phyloP scores from a whole-genome alignment of 371 early-diverging fungal species.

The Actinomucor elegans region DNA sequence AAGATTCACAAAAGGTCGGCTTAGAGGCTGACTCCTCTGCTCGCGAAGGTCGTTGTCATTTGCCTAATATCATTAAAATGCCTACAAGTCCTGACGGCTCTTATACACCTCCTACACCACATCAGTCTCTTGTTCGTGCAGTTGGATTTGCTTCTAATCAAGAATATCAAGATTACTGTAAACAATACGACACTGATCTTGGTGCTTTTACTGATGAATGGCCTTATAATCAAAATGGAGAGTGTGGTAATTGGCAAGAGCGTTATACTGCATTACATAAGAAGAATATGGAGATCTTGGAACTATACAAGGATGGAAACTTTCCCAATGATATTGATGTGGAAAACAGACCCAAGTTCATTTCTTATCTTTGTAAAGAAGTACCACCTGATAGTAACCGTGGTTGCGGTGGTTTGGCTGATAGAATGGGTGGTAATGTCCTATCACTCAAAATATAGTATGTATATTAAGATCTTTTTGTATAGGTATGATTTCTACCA shows the following conservation, averaged over 20 bases:
- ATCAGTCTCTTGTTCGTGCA: constrained; percentile 32
- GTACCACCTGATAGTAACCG: constrained; percentile 39
- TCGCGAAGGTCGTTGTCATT: constrained; percentile 14
- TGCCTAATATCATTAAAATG: constrained; percentile 23
- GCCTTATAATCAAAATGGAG: constrained; percentile 26
- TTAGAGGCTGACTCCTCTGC: no score
- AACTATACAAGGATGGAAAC: constrained; percentile 31
- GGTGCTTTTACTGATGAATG: constrained; percentile 24
- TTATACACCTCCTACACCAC: constrained; percentile 48
- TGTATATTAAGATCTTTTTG: no score
- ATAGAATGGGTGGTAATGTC: constrained; percentile 47
- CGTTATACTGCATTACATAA: constrained; percentile 35
- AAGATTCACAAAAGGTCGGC: background rate
- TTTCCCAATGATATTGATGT: constrained; percentile 18
- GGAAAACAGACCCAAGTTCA: constrained; percentile 29
- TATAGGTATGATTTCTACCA: constrained; percentile 51
- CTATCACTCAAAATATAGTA: no score
- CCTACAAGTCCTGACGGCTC: constrained; percentile 32
- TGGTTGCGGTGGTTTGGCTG: constrained; percentile 53
- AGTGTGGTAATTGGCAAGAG: constrained; percentile 52
- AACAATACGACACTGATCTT: constrained; percentile 22
- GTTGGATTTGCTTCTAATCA: constrained; percentile 24
- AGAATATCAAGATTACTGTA: constrained; percentile 41
- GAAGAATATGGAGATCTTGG: constrained; percentile 29
- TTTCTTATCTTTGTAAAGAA: constrained; percentile 46